Evolutionary conservation across 176 grass and related monocot genomes (phyloP).

Genomic region (Juncus effusus): DNA sequence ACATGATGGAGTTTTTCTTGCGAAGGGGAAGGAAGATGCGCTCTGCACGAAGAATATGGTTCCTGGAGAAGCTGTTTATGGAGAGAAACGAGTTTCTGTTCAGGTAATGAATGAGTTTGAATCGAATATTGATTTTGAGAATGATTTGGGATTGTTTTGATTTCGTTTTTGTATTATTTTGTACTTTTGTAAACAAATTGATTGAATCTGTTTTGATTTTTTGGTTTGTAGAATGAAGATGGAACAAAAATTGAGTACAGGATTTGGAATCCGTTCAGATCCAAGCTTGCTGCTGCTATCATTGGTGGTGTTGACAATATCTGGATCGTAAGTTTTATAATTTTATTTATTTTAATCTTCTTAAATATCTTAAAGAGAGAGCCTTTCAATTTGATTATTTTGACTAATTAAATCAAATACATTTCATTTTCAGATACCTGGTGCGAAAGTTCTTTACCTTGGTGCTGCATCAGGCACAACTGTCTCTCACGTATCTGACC

Average conservation of each 20-base stretch:
- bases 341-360: neutral
- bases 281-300: slow-evolving; percentile 80
- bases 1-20: slow-evolving; percentile 79
- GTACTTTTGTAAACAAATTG: neutral
- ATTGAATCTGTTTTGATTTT: neutral
- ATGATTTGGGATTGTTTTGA: neutral
- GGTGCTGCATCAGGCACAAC: slow-evolving; percentile 86
- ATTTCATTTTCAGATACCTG: slow-evolving; percentile 47
- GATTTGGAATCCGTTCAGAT: slow-evolving; percentile 85
- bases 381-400: neutral
- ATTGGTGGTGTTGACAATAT: slow-evolving; percentile 83
- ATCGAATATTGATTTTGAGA: too few species aligned
- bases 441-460: slow-evolving; percentile 72
- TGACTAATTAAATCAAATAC: neutral
- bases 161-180: neutral
- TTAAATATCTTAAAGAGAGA: neutral
- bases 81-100: slow-evolving; percentile 78
- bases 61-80: slow-evolving; percentile 68
- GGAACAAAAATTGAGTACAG: slow-evolving; percentile 69
- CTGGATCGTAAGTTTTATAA: slow-evolving; percentile 60
- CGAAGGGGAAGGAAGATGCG: slow-evolving; percentile 87
- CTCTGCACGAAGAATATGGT: slow-evolving; percentile 96
- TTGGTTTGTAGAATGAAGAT: slow-evolving; percentile 52
- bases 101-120: too few species aligned
- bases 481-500: slow-evolving; percentile 74